Percentiles rank a stretch among this genome's conserved stretches.
phyloP scores from a whole-genome alignment of 2,329 filamentous ascomycete species.

The Aspergillus aculeatinus region DNA sequence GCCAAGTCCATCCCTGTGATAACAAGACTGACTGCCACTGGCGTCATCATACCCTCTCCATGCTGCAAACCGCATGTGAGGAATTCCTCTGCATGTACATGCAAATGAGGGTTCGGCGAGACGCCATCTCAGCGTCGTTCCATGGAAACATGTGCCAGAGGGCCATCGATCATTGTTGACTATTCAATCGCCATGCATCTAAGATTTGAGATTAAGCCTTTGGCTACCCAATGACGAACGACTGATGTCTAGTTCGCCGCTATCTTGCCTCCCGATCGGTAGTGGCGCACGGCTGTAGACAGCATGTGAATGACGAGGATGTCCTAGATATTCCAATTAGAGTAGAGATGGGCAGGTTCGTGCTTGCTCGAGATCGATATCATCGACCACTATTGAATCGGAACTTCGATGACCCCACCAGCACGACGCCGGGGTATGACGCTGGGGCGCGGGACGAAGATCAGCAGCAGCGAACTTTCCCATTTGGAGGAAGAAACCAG shows the following conservation, averaged over 20 bases:
- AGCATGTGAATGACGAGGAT: not conserved
- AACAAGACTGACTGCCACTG: not conserved
- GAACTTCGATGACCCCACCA: slow-evolving; percentile 7
- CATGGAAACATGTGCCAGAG: slow-evolving; percentile 7
- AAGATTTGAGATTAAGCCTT: not conserved
- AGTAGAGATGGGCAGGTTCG: slow-evolving; percentile 4
- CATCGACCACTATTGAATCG: slow-evolving; percentile 11
- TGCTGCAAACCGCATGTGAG: not conserved
- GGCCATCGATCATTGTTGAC: slow-evolving; percentile 13
- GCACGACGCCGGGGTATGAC: slow-evolving; percentile 4
- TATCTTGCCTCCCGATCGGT: slow-evolving; percentile 4
- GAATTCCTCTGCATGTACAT: not conserved
- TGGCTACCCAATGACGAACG: slow-evolving; percentile 1
- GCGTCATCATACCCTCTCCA: not conserved
- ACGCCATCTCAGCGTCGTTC: not conserved
- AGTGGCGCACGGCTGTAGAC: not conserved
- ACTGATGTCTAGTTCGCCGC: not conserved
- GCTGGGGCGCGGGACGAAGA: slow-evolving; percentile 12
- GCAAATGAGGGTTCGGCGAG: not conserved
- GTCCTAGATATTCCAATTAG: not conserved
- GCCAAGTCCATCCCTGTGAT: not conserved
- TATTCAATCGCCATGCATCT: slow-evolving; percentile 8
- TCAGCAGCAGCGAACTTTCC: slow-evolving; percentile 9
- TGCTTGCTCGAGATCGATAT: slow-evolving; percentile 2
- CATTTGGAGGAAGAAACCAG: slow-evolving; percentile 9